A percentile compares a stretch with the other conserved stretches of the same genome.
phyloP scores from a whole-genome alignment of 805 yeast species.

The Starmera amethionina region DNA sequence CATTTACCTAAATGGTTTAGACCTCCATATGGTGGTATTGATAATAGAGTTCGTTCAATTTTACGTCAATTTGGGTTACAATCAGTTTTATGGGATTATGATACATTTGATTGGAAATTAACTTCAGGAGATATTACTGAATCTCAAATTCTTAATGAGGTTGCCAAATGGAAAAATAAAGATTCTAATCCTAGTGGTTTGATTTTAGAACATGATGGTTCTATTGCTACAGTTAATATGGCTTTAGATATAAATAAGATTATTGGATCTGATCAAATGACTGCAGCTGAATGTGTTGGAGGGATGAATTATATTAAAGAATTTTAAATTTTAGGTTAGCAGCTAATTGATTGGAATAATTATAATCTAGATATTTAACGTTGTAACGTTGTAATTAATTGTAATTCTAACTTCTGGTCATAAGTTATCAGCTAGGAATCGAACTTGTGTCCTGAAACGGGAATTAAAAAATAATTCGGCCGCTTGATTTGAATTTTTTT shows the following conservation, averaged over 20 bases:
- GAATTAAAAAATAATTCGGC: too few relatives aligned
- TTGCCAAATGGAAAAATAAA: constrained; percentile 38
- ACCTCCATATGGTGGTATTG: constrained; percentile 95
- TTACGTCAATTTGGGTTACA: constrained; percentile 80
- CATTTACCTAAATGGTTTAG: constrained; percentile 89
- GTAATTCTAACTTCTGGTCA: too few relatives aligned
- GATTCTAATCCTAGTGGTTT: constrained; percentile 38
- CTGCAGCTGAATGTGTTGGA: constrained; percentile 70
- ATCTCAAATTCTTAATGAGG: constrained; percentile 44
- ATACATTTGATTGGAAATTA: constrained; percentile 86
- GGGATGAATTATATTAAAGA: constrained; percentile 50
- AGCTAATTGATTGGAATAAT: too few relatives aligned
- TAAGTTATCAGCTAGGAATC: too few relatives aligned
- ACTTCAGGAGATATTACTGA: constrained; percentile 41
- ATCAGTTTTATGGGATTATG: constrained; percentile 85
- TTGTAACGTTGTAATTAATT: too few relatives aligned
- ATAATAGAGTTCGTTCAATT: constrained; percentile 73
- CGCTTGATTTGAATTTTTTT: too few relatives aligned
- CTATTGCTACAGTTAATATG: constrained; percentile 53
- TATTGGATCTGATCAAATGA: constrained; percentile 52
- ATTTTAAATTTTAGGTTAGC: too few relatives aligned
- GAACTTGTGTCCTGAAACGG: too few relatives aligned
- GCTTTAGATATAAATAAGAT: constrained; percentile 52
- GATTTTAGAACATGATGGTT: constrained; percentile 81
- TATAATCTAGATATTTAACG: too few relatives aligned